A percentile compares a stretch with the other conserved stretches of the same genome.
phyloP scores from a whole-genome alignment of 1,139 yeast genomes.

The Diutina ranongensis region DNA sequence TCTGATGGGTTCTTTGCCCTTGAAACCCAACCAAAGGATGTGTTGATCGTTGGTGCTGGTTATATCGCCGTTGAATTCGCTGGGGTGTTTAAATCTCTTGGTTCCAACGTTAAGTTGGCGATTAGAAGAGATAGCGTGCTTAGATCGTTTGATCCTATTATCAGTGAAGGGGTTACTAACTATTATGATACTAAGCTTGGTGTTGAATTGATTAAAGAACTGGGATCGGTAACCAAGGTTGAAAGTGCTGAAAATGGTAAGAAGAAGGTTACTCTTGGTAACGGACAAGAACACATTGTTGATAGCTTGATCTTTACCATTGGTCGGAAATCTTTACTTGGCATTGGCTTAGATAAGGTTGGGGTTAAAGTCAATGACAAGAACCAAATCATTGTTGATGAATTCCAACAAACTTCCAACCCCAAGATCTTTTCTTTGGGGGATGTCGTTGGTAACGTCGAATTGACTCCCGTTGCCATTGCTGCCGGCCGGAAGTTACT shows the following conservation, averaged over 20 bases:
- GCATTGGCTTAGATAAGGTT: conserved; percentile 64
- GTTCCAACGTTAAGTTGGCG: conserved; percentile 77
- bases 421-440: conserved; percentile 77
- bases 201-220: conserved; percentile 60
- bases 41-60: conserved; percentile 96
- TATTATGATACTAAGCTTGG: conserved; percentile 69
- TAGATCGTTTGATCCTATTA: conserved; percentile 75
- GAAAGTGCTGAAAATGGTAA: conserved; percentile 51
- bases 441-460: conserved; percentile 85
- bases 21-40: conserved; percentile 74
- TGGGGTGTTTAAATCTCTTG: conserved; percentile 84
- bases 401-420: conserved; percentile 72
- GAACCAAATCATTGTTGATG: conserved; percentile 65
- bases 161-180: conserved; percentile 70
- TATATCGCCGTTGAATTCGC: conserved; percentile 93
- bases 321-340: conserved; percentile 73
- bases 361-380: conserved; percentile 53
- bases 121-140: conserved; percentile 87
- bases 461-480: conserved; percentile 95
- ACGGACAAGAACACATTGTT: conserved; percentile 49
- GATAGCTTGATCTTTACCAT: conserved; percentile 88
- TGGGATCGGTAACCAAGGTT: conserved; percentile 44
- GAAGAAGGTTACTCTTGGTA: conserved; percentile 46
- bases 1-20: conserved; percentile 89
- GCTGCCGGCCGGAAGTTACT: conserved; percentile 95